Evolutionary conservation across 228 moss, liverwort and hornwort genomes (phyloP).

Genomic region (Sphagnum magellanicum): DNA sequence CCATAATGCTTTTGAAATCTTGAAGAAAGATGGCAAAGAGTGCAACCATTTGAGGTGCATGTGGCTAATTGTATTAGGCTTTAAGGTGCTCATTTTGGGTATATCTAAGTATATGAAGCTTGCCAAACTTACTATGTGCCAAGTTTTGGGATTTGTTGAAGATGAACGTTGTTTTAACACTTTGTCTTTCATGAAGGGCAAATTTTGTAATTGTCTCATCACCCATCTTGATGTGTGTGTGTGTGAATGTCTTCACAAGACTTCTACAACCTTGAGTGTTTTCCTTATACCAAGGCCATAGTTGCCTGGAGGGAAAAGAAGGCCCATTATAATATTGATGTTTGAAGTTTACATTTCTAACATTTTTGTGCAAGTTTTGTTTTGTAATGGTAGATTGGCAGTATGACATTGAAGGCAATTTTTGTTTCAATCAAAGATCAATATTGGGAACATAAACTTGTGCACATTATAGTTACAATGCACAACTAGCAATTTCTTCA

Average conservation of each 20-base stretch:
- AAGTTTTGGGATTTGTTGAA: background rate
- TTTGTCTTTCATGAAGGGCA: background rate
- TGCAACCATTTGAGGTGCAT: background rate
- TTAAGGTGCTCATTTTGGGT: background rate
- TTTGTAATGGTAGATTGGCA: no score
- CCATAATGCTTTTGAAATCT: background rate
- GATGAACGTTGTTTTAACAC: background rate
- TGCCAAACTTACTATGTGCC: background rate
- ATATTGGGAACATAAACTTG: no score
- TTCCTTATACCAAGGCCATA: background rate
- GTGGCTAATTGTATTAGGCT: background rate
- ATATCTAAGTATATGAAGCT: background rate
- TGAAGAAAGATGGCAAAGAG: background rate
- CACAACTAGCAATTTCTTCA: no score
- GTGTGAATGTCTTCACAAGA: background rate
- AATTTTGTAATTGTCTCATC: background rate
- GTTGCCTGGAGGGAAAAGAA: background rate
- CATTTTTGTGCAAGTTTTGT: no score
- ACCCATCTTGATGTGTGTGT: background rate
- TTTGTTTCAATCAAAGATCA: no score
- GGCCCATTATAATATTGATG: no score
- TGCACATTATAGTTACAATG: no score
- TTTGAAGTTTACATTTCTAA: no score
- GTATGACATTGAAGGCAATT: no score
- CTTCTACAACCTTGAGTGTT: background rate